A percentile compares a stretch with the other conserved stretches of the same genome.
These are phyloP conservation scores for Aspergillus sp. DNA, from an alignment of 2,329 filamentous ascomycete genomes.

Conservation along the genomic window DNA sequence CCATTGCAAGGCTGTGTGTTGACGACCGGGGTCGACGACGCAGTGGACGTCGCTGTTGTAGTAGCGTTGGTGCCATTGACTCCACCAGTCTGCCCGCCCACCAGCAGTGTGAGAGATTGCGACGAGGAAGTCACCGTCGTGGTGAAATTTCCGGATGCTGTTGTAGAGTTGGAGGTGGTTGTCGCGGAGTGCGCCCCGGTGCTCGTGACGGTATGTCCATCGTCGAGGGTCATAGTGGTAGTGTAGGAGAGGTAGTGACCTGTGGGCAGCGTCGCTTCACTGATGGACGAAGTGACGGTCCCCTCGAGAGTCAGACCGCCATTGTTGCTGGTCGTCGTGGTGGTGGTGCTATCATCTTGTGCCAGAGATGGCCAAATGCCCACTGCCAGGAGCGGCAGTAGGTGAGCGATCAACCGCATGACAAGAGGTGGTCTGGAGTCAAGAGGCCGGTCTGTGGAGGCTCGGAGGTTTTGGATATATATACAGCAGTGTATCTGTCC, in stretches of 20 bases:
- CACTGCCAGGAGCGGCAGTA: constrained; percentile 19
- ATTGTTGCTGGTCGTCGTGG: background rate
- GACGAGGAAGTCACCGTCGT: constrained; percentile 39
- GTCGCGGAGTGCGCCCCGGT: constrained; percentile 30
- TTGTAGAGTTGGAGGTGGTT: constrained; percentile 21
- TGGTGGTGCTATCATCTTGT: constrained; percentile 15
- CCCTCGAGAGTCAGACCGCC: constrained; percentile 26
- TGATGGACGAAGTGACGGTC: constrained; percentile 24
- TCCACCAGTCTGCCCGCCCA: constrained; percentile 48
- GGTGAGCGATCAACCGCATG: constrained; percentile 15
- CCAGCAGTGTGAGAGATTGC: constrained; percentile 36
- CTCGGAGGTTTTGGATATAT: background rate
- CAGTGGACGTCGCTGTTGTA: constrained; percentile 47
- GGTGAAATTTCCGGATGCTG: constrained; percentile 28
- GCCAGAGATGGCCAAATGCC: constrained; percentile 12
- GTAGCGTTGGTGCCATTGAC: constrained; percentile 53
- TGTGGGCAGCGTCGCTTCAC: constrained; percentile 36
- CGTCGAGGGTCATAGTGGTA: constrained; percentile 34
- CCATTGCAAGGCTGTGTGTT: constrained; percentile 82
- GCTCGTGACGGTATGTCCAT: constrained; percentile 21
- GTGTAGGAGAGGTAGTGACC: constrained; percentile 42
- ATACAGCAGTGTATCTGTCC: background rate
- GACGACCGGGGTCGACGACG: constrained; percentile 46
- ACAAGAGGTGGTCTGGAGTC: constrained; percentile 1
- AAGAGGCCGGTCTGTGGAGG: background rate